Evolutionary conservation across 106 monocot species (phyloP), one percentile per base, ranked within the genome.

Genomic region (Alisma plantagoaquatica): DNA sequence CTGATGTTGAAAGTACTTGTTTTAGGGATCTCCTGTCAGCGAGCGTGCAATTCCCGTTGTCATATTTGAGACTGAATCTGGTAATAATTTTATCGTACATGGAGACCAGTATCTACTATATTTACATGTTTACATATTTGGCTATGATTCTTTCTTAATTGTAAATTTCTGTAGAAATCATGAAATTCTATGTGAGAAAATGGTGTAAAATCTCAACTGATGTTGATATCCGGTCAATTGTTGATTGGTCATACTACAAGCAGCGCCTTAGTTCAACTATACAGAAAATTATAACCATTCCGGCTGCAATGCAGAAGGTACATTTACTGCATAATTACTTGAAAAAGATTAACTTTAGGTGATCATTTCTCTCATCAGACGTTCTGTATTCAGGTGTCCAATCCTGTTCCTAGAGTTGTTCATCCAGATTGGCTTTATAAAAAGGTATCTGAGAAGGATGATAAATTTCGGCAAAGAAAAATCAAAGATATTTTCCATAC

Each of bases 241-340:
- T 96, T 60, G 94, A 96, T 70, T 96, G 94, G 94, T 84, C 94
- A 31, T 96, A 96, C 50, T 96, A 96, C 58, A 88, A 78, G 63
- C 84, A 81, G 60, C 77, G 94, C 26, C 75, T 96, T 65, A 66
- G 83, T 63, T 96, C 94, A 30, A 63, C 88, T 29, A 89, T 96
- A 66, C 94, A 96, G 71, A 96, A 96, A 65, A 96, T 96, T 50
- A 96, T 96, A 43, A 88, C 88, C 8, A 96, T 96, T 75, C 94
- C 94, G 84, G 94, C 94, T 41, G 94, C 94, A 64, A 96, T 96
- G 94, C 94, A 96, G 70, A 96, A 96, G 84, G 94, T 88, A 12
- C 42, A 43, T 38, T 15, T 28, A 24, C 35, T 14, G 35, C 6
- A 38, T 14, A 7, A 7, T 38, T 38, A 14, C 14, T 6, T 38